Conservation (phyloP, 306 rosid genomes). For the Fragaria nilgerrensis region DNA sequence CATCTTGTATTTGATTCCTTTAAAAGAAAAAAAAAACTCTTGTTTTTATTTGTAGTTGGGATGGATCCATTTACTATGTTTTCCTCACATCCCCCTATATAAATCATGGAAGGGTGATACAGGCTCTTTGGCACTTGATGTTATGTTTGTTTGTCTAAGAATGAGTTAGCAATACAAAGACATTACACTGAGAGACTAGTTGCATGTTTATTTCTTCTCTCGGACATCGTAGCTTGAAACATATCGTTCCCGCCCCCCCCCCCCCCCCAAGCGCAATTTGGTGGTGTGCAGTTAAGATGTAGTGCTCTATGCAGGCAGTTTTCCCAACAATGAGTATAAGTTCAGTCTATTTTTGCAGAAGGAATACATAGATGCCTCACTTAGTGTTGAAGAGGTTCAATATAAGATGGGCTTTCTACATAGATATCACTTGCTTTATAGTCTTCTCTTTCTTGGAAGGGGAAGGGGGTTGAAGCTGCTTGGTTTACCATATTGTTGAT, state of each 20-base stretch:
- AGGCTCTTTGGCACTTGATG: neutral
- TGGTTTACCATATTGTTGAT: neutral
- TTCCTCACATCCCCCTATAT: neutral
- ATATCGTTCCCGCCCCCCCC: too few species aligned
- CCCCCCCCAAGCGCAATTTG: neutral
- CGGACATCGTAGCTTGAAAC: neutral
- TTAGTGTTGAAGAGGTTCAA: neutral
- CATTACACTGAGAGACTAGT: neutral
- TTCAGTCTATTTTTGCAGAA: neutral
- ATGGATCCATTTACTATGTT: neutral
- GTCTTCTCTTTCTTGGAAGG: neutral
- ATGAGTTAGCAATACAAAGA: neutral
- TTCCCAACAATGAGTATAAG: neutral
- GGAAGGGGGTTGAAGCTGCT: too few species aligned
- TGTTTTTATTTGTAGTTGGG: neutral
- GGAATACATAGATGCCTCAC: neutral
- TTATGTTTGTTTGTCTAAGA: neutral
- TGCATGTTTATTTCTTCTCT: neutral
- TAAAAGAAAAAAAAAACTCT: too few species aligned
- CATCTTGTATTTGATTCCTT: neutral
- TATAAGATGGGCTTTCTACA: neutral
- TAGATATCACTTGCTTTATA: neutral
- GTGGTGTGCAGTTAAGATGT: neutral
- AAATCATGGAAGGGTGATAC: neutral
- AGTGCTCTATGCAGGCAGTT: neutral